These are phyloP conservation scores for Fusarium concolor DNA, from an alignment of 2,329 filamentous ascomycete species.

Conservation along the genomic window DNA sequence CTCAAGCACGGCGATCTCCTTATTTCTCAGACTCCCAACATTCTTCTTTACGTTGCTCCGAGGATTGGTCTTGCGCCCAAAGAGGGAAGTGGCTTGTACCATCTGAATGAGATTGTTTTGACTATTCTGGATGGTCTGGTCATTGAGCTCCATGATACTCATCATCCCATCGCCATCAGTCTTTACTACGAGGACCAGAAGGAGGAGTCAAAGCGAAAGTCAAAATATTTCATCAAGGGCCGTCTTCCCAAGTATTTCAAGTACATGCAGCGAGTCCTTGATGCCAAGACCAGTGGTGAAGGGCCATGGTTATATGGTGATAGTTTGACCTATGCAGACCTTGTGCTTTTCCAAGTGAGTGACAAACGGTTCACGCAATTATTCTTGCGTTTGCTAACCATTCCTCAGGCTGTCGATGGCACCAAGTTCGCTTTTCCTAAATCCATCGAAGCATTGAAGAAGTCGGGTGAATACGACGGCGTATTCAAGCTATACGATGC, in stretches of 20 bases:
- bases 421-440: slow-evolving; percentile 77
- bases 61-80: slow-evolving; percentile 66
- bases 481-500: slow-evolving; percentile 74
- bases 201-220: slow-evolving; percentile 68
- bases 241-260: slow-evolving; percentile 78
- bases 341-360: slow-evolving; percentile 76
- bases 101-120: slow-evolving; percentile 71
- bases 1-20: slow-evolving; percentile 71
- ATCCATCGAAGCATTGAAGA: slow-evolving; percentile 66
- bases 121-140: slow-evolving; percentile 78
- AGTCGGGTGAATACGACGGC: slow-evolving; percentile 66
- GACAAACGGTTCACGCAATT: background rate
- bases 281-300: slow-evolving; percentile 64
- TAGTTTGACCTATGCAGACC: slow-evolving; percentile 76
- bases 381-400: slow-evolving; percentile 49
- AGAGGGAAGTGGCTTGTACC: slow-evolving; percentile 59
- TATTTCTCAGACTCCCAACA: slow-evolving; percentile 78
- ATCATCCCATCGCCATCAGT: slow-evolving; percentile 73
- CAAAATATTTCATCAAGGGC: slow-evolving; percentile 67
- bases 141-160: slow-evolving; percentile 79
- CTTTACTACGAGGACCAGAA: slow-evolving; percentile 83
- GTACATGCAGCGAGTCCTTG: slow-evolving; percentile 76
- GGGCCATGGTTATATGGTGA: slow-evolving; percentile 75
- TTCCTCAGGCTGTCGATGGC: slow-evolving; percentile 59
- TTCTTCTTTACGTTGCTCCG: slow-evolving; percentile 76